A percentile compares a stretch with the other conserved stretches of the same genome.
Conservation (phyloP, 176 grass and related monocot species). For the Eleusine indica region DNA sequence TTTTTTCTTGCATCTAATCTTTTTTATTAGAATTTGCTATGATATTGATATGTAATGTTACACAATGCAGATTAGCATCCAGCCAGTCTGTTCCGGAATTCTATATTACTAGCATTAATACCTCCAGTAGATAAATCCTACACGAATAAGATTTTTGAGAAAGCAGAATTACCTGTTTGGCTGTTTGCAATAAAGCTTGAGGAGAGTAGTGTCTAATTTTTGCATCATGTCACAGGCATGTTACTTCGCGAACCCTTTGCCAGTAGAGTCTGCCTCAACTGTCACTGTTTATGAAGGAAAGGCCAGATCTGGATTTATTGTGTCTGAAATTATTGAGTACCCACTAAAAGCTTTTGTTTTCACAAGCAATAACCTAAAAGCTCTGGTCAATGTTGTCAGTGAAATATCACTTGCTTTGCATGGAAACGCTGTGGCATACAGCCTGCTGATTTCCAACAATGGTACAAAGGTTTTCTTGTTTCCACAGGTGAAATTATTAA, state of each 20-base stretch:
- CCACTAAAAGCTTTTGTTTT: constrained; percentile 67
- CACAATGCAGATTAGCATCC: neutral
- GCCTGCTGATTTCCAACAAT: constrained; percentile 60
- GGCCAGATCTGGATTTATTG: constrained; percentile 28
- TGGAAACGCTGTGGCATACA: constrained; percentile 38
- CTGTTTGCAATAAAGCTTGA: constrained; percentile 2
- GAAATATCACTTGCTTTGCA: constrained; percentile 50
- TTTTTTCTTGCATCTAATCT: neutral
- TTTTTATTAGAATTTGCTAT: neutral
- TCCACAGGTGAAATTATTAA: constrained; percentile 55
- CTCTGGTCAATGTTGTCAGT: constrained; percentile 37
- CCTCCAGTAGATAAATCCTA: neutral
- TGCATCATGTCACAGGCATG: constrained; percentile 50
- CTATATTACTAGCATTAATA: neutral
- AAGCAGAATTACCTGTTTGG: neutral
- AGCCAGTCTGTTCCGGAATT: neutral
- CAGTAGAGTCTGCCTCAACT: constrained; percentile 63
- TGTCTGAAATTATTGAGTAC: constrained; percentile 65
- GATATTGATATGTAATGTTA: neutral
- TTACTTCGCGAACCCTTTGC: constrained; percentile 70
- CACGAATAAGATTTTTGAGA: neutral
- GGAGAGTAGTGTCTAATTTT: constrained; percentile 24
- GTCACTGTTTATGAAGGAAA: constrained; percentile 39
- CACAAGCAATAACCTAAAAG: constrained; percentile 44
- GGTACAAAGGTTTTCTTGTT: constrained; percentile 61